Conservation (phyloP, 176 grass and related monocot genomes). For the Pontederia crassipes region DNA sequence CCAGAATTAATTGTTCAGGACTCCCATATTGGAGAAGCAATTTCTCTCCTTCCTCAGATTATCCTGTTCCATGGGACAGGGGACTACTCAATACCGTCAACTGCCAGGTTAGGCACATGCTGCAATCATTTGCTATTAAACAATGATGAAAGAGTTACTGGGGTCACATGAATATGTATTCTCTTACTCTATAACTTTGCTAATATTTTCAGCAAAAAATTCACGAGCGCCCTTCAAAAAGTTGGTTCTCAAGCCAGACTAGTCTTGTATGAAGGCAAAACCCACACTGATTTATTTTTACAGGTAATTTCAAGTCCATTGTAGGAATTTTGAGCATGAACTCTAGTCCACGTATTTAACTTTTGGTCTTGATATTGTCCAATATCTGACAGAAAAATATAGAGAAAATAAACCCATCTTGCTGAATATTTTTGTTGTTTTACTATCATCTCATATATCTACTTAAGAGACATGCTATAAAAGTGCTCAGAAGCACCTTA, state of each 20-base stretch:
- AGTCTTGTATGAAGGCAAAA: constrained; percentile 84
- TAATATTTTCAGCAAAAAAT: constrained; percentile 54
- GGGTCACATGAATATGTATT: not conserved
- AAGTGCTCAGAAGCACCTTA: too few species aligned
- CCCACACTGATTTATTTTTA: constrained; percentile 90
- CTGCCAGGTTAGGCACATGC: constrained; percentile 54
- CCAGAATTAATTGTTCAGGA: constrained; percentile 70
- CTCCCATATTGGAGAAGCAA: constrained; percentile 37
- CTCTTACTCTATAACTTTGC: constrained; percentile 4
- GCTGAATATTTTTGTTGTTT: constrained; percentile 2
- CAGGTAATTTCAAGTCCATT: constrained; percentile 33
- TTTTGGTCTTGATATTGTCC: too few species aligned
- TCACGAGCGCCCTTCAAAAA: constrained; percentile 41
- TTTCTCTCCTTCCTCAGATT: constrained; percentile 63
- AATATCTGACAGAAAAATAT: too few species aligned
- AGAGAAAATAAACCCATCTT: not conserved
- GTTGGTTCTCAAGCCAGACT: constrained; percentile 62
- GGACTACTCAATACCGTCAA: constrained; percentile 95
- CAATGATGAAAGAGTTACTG: not conserved
- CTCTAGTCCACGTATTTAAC: too few species aligned
- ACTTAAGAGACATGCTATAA: too few species aligned
- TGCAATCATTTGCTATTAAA: not conserved
- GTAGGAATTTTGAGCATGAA: not conserved
- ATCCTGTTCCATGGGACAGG: constrained; percentile 87
- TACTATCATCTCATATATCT: not conserved